A percentile compares a stretch with the other conserved stretches of the same genome.
These are phyloP conservation scores for Cinnamomum chago DNA, from an alignment of 164 flowering plant genomes.

Conservation along the genomic window DNA sequence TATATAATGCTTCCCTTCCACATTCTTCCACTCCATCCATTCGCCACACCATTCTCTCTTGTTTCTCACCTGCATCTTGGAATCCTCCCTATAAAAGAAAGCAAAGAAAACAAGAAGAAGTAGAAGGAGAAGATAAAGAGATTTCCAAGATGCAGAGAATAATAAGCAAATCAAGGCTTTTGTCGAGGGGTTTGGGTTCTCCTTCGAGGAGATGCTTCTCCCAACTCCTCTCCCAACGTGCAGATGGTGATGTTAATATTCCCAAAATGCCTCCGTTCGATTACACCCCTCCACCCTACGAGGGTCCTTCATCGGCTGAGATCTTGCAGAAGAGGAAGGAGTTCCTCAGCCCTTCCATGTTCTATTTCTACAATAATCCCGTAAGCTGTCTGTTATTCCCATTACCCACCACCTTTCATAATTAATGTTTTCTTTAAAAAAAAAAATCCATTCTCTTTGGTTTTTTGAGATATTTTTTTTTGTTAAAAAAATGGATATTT, in stretches of 20 bases:
- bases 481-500: not conserved
- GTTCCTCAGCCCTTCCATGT: slow-evolving; percentile 80
- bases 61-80: not conserved
- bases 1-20: not conserved
- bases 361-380: slow-evolving; percentile 58
- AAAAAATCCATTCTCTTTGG: not conserved
- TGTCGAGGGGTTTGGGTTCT: not conserved
- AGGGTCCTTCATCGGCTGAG: slow-evolving; percentile 72
- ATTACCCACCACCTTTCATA: no score
- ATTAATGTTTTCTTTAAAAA: no score
- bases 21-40: not conserved
- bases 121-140: not conserved
- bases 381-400: slow-evolving; percentile 26
- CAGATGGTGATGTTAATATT: slow-evolving; percentile 12
- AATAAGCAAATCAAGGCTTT: slow-evolving; percentile 11
- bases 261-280: slow-evolving; percentile 80
- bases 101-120: no score
- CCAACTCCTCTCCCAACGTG: slow-evolving; percentile 24
- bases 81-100: not conserved
- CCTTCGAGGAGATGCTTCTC: slow-evolving; percentile 12
- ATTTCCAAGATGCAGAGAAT: slow-evolving; percentile 30
- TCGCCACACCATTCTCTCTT: not conserved
- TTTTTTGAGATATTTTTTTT: not conserved
- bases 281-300: slow-evolving; percentile 80
- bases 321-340: slow-evolving; percentile 59